phyloP scores from a whole-genome alignment of 2,329 filamentous ascomycete genomes.

The Niveomyces coronatus region DNA sequence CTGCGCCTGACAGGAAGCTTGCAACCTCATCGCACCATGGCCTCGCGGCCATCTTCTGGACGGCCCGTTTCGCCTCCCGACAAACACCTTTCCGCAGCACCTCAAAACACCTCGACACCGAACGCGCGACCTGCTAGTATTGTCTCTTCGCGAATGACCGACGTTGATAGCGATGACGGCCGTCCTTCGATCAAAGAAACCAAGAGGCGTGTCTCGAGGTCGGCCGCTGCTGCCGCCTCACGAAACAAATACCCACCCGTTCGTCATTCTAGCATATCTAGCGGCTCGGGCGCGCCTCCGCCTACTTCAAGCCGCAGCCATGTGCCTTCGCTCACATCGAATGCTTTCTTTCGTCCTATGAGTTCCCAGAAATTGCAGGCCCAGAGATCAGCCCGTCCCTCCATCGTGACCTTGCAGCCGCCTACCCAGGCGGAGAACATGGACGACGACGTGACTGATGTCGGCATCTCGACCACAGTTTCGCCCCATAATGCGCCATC shows the following conservation, averaged over 20 bases:
- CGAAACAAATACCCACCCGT: slow-evolving; percentile 41
- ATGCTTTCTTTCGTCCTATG: slow-evolving; percentile 94
- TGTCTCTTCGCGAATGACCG: slow-evolving; percentile 64
- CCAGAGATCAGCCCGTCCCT: slow-evolving; percentile 56
- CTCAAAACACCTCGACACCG: slow-evolving; percentile 31
- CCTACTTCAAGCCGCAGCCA: slow-evolving; percentile 60
- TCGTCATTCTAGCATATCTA: slow-evolving; percentile 34
- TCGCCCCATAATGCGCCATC: slow-evolving; percentile 20
- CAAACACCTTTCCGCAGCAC: slow-evolving; percentile 27
- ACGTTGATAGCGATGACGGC: slow-evolving; percentile 49
- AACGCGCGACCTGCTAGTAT: slow-evolving; percentile 48
- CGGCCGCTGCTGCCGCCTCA: slow-evolving; percentile 29
- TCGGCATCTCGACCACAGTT: slow-evolving; percentile 41
- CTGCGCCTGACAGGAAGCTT: not conserved
- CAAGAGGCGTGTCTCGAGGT: slow-evolving; percentile 22
- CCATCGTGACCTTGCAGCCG: slow-evolving; percentile 29
- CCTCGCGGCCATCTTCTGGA: slow-evolving; percentile 13
- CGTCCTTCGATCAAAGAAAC: not conserved
- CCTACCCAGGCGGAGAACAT: slow-evolving; percentile 19
- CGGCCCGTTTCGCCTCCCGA: slow-evolving; percentile 27
- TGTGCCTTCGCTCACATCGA: slow-evolving; percentile 77
- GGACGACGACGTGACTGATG: slow-evolving; percentile 31
- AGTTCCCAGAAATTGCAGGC: slow-evolving; percentile 91
- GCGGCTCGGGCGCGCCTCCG: slow-evolving; percentile 41
- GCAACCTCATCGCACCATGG: slow-evolving; percentile 1